Evolutionary conservation across 2,329 filamentous ascomycete genomes (phyloP).

Genomic region (Ophiostoma sp.): DNA sequence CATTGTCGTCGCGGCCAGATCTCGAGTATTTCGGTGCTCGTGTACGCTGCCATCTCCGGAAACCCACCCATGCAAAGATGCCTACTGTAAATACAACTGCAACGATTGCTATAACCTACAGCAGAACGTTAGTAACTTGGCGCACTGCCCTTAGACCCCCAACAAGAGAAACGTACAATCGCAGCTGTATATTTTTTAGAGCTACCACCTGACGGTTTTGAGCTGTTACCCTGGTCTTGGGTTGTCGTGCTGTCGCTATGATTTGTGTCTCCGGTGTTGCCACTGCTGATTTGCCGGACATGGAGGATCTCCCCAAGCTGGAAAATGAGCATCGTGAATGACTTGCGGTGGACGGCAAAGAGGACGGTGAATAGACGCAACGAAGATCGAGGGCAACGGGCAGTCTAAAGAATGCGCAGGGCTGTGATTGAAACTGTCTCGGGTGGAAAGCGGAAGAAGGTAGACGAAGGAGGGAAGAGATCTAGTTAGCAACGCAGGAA

Average conservation of each 20-base stretch:
- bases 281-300: not conserved
- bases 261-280: not conserved
- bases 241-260: not conserved
- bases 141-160: not conserved
- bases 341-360: not conserved
- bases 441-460: not conserved
- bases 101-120: slow-evolving; percentile 7
- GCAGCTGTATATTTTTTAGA: slow-evolving; percentile 5
- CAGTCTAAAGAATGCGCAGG: too few species aligned
- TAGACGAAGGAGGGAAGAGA: not conserved
- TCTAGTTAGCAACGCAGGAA: slow-evolving; percentile 9
- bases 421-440: not conserved
- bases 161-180: slow-evolving; percentile 13
- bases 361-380: not conserved
- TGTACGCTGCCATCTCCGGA: slow-evolving; percentile 17
- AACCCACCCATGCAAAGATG: slow-evolving; percentile 18
- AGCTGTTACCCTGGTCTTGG: not conserved
- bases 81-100: not conserved
- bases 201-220: not conserved
- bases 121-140: not conserved
- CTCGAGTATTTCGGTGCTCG: slow-evolving; percentile 24
- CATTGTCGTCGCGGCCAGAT: slow-evolving; percentile 29
- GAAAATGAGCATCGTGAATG: not conserved
- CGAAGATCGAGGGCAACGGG: not conserved
- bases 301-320: not conserved